These are phyloP conservation scores for Alternaria burnsii DNA, from an alignment of 2,329 filamentous ascomycete species.

Conservation along the genomic window DNA sequence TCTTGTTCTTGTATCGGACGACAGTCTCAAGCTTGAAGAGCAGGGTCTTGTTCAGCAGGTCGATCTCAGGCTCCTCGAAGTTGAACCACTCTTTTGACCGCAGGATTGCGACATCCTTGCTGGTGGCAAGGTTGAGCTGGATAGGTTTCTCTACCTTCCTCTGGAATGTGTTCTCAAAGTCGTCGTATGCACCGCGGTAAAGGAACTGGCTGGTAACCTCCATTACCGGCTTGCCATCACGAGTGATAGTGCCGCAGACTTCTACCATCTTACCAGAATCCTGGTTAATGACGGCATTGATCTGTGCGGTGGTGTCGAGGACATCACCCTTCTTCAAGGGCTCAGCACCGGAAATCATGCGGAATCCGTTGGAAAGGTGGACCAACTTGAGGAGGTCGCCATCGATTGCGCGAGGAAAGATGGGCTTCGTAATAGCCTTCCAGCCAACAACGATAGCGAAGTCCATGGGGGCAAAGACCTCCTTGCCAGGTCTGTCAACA, in stretches of 20 bases:
- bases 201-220: slow-evolving; percentile 98
- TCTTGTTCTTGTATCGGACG: slow-evolving; percentile 93
- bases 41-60: slow-evolving; percentile 90
- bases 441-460: slow-evolving; percentile 98
- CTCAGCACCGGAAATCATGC: slow-evolving; percentile 95
- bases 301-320: slow-evolving; percentile 89
- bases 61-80: slow-evolving; percentile 81
- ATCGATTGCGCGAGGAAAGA: slow-evolving; percentile 96
- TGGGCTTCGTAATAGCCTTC: slow-evolving; percentile 99
- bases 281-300: slow-evolving; percentile 98
- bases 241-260: slow-evolving; percentile 94
- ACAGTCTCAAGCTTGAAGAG: slow-evolving; percentile 95
- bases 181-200: slow-evolving; percentile 90
- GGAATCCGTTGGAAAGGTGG: slow-evolving; percentile 96
- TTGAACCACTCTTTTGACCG: slow-evolving; percentile 98
- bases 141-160: slow-evolving; percentile 95
- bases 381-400: slow-evolving; percentile 96
- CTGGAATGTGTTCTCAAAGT: slow-evolving; percentile 98
- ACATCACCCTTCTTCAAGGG: slow-evolving; percentile 95
- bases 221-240: slow-evolving; percentile 88
- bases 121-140: slow-evolving; percentile 85
- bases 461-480: slow-evolving; percentile 96
- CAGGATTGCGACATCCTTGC: slow-evolving; percentile 91
- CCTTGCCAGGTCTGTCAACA: slow-evolving; percentile 92
- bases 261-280: slow-evolving; percentile 99